Evolutionary conservation across 345 rosid genomes (phyloP).

Genomic region (Sisymbrium altissimum): DNA sequence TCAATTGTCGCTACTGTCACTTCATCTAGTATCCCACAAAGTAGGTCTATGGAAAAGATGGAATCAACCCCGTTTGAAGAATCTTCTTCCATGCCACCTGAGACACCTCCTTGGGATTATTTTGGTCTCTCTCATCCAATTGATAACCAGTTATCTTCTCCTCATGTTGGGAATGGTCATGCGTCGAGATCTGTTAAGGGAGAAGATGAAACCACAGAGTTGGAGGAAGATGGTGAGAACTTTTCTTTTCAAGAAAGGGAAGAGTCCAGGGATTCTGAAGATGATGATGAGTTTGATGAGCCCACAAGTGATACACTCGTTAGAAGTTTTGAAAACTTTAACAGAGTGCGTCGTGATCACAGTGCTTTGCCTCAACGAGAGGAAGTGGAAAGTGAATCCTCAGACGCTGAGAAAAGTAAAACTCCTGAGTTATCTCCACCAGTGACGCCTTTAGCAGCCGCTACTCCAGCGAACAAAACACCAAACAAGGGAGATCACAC

Average conservation of each 20-base stretch:
- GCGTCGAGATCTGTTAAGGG: conserved; percentile 45
- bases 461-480: conserved; percentile 39
- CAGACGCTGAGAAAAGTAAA: conserved; percentile 50
- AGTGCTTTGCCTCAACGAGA: conserved; percentile 43
- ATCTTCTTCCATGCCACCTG: conserved; percentile 47
- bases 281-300: conserved; percentile 73
- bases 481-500: conserved; percentile 45
- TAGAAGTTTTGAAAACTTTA: conserved; percentile 71
- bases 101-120: conserved; percentile 81
- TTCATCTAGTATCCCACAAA: conserved; percentile 51
- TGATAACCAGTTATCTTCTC: conserved; percentile 56
- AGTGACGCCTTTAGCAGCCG: conserved; percentile 40
- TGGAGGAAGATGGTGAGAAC: conserved; percentile 64
- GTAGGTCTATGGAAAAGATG: conserved; percentile 40
- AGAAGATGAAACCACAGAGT: conserved; percentile 60
- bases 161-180: conserved; percentile 47
- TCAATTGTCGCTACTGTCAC: conserved; percentile 45
- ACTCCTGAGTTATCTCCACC: conserved; percentile 76
- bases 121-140: conserved; percentile 66
- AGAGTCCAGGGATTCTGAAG: conserved; percentile 62
- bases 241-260: conserved; percentile 53
- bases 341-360: conserved; percentile 46
- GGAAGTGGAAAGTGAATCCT: conserved; percentile 50
- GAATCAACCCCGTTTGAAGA: conserved; percentile 50
- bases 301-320: conserved; percentile 62